Evolutionary conservation across 2,329 filamentous ascomycete genomes (phyloP).

Genomic region (Aspergillus viridinutans): DNA sequence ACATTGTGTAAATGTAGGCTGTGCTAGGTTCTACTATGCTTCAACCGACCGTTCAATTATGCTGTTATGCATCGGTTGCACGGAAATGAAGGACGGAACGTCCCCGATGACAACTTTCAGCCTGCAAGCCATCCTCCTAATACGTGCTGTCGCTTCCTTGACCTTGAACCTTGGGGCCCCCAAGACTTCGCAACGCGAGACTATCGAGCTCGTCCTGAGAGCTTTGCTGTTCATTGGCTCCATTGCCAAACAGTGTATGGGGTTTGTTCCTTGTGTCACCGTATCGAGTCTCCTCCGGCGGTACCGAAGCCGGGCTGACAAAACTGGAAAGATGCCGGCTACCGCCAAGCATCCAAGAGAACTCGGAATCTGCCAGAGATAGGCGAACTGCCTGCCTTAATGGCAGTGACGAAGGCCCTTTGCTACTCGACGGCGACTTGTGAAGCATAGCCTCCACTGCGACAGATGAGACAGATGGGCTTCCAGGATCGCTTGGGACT

Average conservation of each 20-base stretch:
- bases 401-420: constrained; percentile 17
- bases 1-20: neutral
- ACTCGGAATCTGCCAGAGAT: constrained; percentile 44
- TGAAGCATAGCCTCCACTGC: constrained; percentile 4
- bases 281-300: constrained; percentile 41
- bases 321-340: constrained; percentile 42
- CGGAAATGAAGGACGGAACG: neutral
- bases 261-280: constrained; percentile 27
- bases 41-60: neutral
- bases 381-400: constrained; percentile 30
- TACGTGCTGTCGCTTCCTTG: neutral
- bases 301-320: constrained; percentile 42
- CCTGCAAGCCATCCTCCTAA: neutral
- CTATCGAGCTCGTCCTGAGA: constrained; percentile 33
- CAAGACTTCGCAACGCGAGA: constrained; percentile 38
- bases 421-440: constrained; percentile 2
- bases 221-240: constrained; percentile 26
- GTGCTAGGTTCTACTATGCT: neutral
- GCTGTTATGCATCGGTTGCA: neutral
- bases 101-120: neutral
- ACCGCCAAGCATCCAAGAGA: constrained; percentile 50
- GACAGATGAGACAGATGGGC: constrained; percentile 7
- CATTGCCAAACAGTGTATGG: constrained; percentile 32
- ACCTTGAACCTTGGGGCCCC: constrained; percentile 19
- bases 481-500: constrained; percentile 4